phyloP scores from a whole-genome alignment of 495 filamentous ascomycete genomes.

The Aspergillus homomorphus region DNA sequence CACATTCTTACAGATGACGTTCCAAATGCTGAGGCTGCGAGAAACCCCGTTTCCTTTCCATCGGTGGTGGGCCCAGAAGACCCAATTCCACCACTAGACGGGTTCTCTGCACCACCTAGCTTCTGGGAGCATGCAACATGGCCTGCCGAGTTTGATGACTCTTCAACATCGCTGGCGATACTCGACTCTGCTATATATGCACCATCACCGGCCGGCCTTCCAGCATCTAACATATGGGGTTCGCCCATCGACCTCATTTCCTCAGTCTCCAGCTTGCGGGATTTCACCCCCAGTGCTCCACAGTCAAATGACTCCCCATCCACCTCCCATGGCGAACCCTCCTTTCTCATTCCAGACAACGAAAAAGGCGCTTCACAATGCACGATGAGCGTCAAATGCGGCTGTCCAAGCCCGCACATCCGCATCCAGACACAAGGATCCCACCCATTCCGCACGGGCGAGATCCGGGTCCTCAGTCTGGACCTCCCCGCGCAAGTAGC shows the following conservation, averaged over 20 bases:
- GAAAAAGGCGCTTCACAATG: conserved; percentile 4
- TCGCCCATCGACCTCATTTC: background rate
- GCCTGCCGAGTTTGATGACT: background rate
- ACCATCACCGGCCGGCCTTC: background rate
- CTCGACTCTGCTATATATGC: conserved; percentile 5
- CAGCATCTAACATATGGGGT: conserved; percentile 10
- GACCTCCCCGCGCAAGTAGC: conserved; percentile 7
- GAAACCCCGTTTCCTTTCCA: conserved; percentile 6
- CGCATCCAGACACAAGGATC: conserved; percentile 7
- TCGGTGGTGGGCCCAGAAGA: conserved; percentile 1
- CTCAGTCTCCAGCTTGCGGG: background rate
- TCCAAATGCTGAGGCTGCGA: conserved; percentile 7
- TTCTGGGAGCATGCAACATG: conserved; percentile 10
- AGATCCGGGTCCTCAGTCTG: conserved; percentile 12
- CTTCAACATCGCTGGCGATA: conserved; percentile 4
- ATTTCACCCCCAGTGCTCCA: background rate
- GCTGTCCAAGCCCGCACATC: conserved; percentile 18
- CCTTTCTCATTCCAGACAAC: conserved; percentile 12
- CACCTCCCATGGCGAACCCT: conserved; percentile 9
- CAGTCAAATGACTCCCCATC: background rate
- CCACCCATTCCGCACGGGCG: background rate
- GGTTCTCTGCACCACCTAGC: conserved; percentile 2
- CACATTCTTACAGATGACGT: background rate
- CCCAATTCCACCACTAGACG: conserved; percentile 2
- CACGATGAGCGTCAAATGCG: conserved; percentile 17